Percentiles rank a stretch among this genome's conserved stretches.
Conservation (phyloP, 495 filamentous ascomycete species). For the Gamarada debralockiae region DNA sequence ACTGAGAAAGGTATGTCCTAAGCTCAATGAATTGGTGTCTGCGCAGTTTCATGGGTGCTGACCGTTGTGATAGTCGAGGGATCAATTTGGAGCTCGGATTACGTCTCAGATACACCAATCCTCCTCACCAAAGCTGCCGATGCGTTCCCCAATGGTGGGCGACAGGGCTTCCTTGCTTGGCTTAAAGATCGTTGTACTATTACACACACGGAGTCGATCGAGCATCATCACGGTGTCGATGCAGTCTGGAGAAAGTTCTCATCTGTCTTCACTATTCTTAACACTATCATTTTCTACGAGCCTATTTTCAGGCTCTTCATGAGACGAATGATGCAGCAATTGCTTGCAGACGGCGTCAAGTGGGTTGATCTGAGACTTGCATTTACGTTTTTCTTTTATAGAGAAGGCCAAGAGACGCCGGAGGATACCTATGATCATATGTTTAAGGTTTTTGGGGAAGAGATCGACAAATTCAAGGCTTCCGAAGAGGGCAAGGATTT, state of each 20-base stretch:
- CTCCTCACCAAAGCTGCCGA: slow-evolving; percentile 62
- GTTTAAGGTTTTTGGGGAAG: slow-evolving; percentile 69
- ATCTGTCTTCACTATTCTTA: slow-evolving; percentile 63
- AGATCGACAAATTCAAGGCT: slow-evolving; percentile 69
- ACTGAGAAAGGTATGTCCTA: slow-evolving; percentile 10
- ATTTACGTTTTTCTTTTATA: slow-evolving; percentile 59
- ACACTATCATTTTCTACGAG: slow-evolving; percentile 79
- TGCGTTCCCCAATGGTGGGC: slow-evolving; percentile 66
- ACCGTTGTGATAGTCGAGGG: slow-evolving; percentile 11
- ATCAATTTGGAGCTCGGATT: slow-evolving; percentile 59
- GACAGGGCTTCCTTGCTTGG: slow-evolving; percentile 71
- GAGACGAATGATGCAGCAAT: slow-evolving; percentile 57
- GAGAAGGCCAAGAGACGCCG: slow-evolving; percentile 50
- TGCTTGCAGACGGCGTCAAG: slow-evolving; percentile 72
- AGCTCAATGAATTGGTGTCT: too few relatives aligned
- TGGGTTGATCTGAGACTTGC: slow-evolving; percentile 71
- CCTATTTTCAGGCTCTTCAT: slow-evolving; percentile 82
- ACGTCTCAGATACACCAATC: slow-evolving; percentile 51
- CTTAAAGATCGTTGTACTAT: slow-evolving; percentile 69
- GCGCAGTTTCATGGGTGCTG: too few relatives aligned
- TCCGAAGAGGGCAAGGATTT: slow-evolving; percentile 69
- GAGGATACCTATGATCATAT: slow-evolving; percentile 62
- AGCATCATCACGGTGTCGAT: slow-evolving; percentile 76
- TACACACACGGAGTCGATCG: slow-evolving; percentile 63
- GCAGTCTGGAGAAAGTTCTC: slow-evolving; percentile 78